phyloP scores from a whole-genome alignment of 148 eudicot species.

The Camellia sinensis region DNA sequence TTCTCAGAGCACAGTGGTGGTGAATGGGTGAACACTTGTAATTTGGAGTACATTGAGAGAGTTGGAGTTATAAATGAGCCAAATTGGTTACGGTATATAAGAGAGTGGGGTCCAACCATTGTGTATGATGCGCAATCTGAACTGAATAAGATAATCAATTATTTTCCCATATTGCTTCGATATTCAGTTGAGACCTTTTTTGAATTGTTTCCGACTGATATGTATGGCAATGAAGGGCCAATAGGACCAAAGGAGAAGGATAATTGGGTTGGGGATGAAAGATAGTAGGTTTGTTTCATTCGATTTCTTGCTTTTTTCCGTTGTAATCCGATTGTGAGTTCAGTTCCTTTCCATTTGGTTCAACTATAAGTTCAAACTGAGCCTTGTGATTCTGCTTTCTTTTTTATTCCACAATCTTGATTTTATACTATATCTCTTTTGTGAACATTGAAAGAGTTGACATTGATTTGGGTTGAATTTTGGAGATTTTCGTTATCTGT shows the following conservation, averaged over 20 bases:
- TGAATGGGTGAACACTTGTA: conserved; percentile 62
- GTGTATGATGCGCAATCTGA: conserved; percentile 62
- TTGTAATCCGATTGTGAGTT: neutral
- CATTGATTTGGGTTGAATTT: too few species aligned
- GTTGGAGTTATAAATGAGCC: conserved; percentile 55
- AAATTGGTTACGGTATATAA: conserved; percentile 84
- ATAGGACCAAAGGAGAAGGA: conserved; percentile 98
- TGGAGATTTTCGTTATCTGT: too few species aligned
- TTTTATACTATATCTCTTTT: too few species aligned
- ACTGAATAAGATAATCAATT: conserved; percentile 66
- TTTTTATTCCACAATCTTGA: too few species aligned
- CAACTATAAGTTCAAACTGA: neutral
- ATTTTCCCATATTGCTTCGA: conserved; percentile 61
- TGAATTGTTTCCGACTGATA: conserved; percentile 79
- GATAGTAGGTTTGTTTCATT: conserved; percentile 32
- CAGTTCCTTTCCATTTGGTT: neutral
- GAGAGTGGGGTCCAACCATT: conserved; percentile 94
- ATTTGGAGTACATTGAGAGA: conserved; percentile 66
- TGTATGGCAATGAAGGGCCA: conserved; percentile 90
- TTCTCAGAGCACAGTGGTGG: conserved; percentile 91
- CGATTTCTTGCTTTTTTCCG: neutral
- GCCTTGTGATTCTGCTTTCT: too few species aligned
- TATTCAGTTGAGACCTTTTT: conserved; percentile 63
- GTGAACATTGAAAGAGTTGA: too few species aligned
- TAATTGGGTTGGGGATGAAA: conserved; percentile 88